These are phyloP conservation scores for Hanseniaspora vineae DNA, from an alignment of 805 yeast species.

Conservation along the genomic window DNA sequence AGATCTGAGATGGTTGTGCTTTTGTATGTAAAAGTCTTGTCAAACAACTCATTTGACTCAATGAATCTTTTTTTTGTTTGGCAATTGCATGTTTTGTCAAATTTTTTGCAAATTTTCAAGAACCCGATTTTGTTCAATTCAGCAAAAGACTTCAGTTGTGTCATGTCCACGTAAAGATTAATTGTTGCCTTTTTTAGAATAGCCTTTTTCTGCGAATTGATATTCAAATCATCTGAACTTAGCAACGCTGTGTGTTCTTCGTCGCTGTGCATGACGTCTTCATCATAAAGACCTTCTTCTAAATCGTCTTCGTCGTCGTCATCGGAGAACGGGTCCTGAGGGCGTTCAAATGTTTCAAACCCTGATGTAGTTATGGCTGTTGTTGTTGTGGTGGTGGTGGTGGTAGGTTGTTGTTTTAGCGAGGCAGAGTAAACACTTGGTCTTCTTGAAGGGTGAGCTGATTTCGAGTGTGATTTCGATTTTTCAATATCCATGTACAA, in stretches of 20 bases:
- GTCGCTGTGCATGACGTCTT: slow-evolving; percentile 22
- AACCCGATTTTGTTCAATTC: slow-evolving; percentile 82
- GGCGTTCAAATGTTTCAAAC: neutral
- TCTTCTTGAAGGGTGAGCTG: neutral
- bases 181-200: slow-evolving; percentile 56
- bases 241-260: slow-evolving; percentile 34
- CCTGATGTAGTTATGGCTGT: neutral
- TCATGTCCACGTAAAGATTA: slow-evolving; percentile 53
- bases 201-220: slow-evolving; percentile 40
- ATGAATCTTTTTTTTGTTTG: slow-evolving; percentile 39
- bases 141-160: slow-evolving; percentile 71
- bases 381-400: neutral
- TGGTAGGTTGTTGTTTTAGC: neutral
- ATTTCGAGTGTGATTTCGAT: slow-evolving; percentile 8
- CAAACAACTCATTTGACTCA: slow-evolving; percentile 29
- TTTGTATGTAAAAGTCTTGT: slow-evolving; percentile 43
- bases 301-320: slow-evolving; percentile 18
- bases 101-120: slow-evolving; percentile 76
- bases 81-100: slow-evolving; percentile 64
- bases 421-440: neutral
- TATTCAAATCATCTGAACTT: slow-evolving; percentile 35
- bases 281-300: slow-evolving; percentile 27
- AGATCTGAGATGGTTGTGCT: slow-evolving; percentile 33
- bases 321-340: slow-evolving; percentile 12
- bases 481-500: slow-evolving; percentile 36